Percentiles rank a stretch among this genome's conserved stretches.
phyloP scores from a whole-genome alignment of 257 asterid genomes.

The Nicotiana obtusifolia region DNA sequence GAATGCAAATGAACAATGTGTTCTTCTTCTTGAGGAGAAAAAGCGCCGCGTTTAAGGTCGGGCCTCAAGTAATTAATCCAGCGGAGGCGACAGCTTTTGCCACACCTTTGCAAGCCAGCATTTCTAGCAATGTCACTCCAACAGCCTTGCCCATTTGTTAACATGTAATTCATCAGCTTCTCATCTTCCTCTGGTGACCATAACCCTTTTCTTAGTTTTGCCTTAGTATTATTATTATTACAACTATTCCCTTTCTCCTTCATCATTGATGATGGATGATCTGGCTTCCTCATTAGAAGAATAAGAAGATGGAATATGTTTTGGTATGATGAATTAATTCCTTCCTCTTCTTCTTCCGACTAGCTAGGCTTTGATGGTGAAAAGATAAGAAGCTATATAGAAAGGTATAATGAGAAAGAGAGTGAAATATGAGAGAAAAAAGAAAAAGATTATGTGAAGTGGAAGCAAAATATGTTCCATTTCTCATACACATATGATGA shows the following conservation, averaged over 20 bases:
- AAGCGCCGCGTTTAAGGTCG: conserved; percentile 81
- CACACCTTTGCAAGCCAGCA: conserved; percentile 72
- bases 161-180: conserved; percentile 69
- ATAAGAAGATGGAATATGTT: not conserved
- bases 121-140: conserved; percentile 90
- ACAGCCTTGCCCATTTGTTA: conserved; percentile 73
- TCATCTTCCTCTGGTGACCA: conserved; percentile 95
- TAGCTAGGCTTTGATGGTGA: conserved; percentile 36
- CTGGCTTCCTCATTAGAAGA: conserved; percentile 43
- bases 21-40: conserved; percentile 72
- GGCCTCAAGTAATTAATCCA: conserved; percentile 88
- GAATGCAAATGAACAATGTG: conserved; percentile 75
- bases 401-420: conserved; percentile 32
- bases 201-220: conserved; percentile 62
- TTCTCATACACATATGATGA: conserved; percentile 56
- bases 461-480: conserved; percentile 78
- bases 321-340: not conserved
- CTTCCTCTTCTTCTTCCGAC: conserved; percentile 21
- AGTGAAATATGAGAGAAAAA: conserved; percentile 8
- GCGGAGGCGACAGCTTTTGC: conserved; percentile 75
- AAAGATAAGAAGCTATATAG: conserved; percentile 47
- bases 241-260: conserved; percentile 7
- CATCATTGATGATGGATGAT: not conserved
- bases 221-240: conserved; percentile 13
- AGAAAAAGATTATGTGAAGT: conserved; percentile 72